phyloP scores from a whole-genome alignment of 2,329 filamentous ascomycete genomes.

The Diplodia intermedia region DNA sequence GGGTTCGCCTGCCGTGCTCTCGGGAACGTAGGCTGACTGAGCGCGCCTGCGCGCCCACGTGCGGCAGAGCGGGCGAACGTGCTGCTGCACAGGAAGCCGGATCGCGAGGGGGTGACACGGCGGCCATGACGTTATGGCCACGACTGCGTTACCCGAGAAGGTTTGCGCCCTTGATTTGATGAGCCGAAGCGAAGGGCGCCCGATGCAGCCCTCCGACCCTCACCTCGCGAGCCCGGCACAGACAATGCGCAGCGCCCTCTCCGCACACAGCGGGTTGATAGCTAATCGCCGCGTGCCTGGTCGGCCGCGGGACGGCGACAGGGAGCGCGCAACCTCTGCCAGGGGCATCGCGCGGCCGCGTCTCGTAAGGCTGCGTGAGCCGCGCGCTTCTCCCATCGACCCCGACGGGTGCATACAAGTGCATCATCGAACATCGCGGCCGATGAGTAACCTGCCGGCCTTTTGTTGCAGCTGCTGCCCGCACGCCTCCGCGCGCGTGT shows the following conservation, averaged over 20 bases:
- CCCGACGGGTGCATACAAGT: neutral
- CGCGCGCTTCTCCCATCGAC: constrained; percentile 19
- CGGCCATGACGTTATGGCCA: constrained; percentile 13
- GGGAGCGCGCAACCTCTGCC: constrained; percentile 13
- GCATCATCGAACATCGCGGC: constrained; percentile 20
- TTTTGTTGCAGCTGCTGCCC: too few species aligned
- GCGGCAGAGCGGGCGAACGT: constrained; percentile 15
- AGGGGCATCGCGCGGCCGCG: constrained; percentile 1
- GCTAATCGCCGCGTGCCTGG: constrained; percentile 3
- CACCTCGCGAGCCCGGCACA: neutral
- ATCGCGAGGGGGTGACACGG: constrained; percentile 6
- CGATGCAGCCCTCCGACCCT: constrained; percentile 9
- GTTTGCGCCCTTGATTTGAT: constrained; percentile 26
- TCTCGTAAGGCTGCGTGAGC: constrained; percentile 23
- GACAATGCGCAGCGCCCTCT: neutral
- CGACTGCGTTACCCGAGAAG: constrained; percentile 28
- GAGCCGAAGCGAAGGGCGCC: constrained; percentile 25
- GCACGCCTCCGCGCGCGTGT: too few species aligned
- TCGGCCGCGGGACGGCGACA: constrained; percentile 1
- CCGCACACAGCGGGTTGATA: neutral
- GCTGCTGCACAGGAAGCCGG: constrained; percentile 9
- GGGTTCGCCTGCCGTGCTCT: constrained; percentile 22
- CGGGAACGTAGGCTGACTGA: constrained; percentile 27
- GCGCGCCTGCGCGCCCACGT: constrained; percentile 28
- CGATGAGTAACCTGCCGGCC: constrained; percentile 11